Evolutionary conservation across 2,329 filamentous ascomycete genomes (phyloP).

Genomic region (Fusarium praegraminearum): DNA sequence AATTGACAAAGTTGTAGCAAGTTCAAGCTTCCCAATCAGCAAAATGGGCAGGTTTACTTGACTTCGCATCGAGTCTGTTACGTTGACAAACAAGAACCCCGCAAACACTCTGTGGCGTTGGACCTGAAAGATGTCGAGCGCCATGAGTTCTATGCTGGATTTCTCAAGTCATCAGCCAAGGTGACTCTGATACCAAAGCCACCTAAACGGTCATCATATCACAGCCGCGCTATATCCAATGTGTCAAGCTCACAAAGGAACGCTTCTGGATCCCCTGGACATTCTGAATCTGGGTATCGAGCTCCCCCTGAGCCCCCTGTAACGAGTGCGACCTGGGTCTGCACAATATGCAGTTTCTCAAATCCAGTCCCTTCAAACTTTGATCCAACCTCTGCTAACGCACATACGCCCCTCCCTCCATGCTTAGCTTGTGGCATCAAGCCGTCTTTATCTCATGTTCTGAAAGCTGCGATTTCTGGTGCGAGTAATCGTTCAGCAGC

Average conservation of each 20-base stretch:
- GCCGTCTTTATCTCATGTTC: constrained; percentile 81
- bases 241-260: constrained; percentile 61
- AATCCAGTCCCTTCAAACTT: constrained; percentile 95
- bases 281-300: constrained; percentile 58
- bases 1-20: constrained; percentile 69
- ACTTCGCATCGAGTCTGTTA: constrained; percentile 97
- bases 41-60: constrained; percentile 95
- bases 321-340: constrained; percentile 87
- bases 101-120: constrained; percentile 85
- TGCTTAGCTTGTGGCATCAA: constrained; percentile 96
- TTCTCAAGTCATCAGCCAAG: constrained; percentile 94
- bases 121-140: constrained; percentile 92
- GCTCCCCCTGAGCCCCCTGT: constrained; percentile 56
- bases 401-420: constrained; percentile 83
- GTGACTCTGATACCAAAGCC: constrained; percentile 89
- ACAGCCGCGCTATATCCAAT: constrained; percentile 64
- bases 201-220: constrained; percentile 71
- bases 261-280: constrained; percentile 60
- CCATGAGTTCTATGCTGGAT: constrained; percentile 91
- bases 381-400: constrained; percentile 83
- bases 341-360: constrained; percentile 94
- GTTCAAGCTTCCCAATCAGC: constrained; percentile 92
- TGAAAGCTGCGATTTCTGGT: constrained; percentile 87
- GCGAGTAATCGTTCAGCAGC: constrained; percentile 66
- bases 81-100: constrained; percentile 87